Base-by-base conservation (phyloP, 305 asterid genomes). In the Fraxinus sp. region DNA sequence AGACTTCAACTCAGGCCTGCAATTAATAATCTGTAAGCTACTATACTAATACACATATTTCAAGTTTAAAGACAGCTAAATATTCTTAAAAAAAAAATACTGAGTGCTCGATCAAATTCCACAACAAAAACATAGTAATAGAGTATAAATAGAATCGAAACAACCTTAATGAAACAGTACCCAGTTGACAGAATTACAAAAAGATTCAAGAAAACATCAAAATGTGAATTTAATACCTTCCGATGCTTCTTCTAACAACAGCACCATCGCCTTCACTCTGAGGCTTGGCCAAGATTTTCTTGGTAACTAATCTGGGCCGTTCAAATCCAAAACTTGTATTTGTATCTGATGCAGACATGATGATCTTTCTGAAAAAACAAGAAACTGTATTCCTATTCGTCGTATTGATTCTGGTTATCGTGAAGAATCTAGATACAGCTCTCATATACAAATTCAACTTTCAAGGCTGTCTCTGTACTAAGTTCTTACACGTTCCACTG, bases 261-360 rank as follows among this genome's bases (percentile, higher is more conserved):
- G 99, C 99, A 41, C 99, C 98, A 62, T 82, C 85, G 2, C 99
- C 98, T 82, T 94, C 99, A 14, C 94, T 82, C 88, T 96, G 99
- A 28, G 93, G 78, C 87, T 84, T 93, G 81, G 98, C 92, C 90
- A 93, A 77, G 4, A 96, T 75, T 85, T 90, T 92, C 88, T 90
- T 96, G 75, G 84, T 86, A 5, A 92, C 93, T 87, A 92, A 85
- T 88, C 98, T 93, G n/a, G 98, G 96, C 57, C 73, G 89, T 75
- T 89, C 81, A 84, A 92, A 93, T 75, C 86, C 87, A 75, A 79
- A 33, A 35, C 33, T 68, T 32, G 75, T 28, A 20, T 7, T 9
- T 87, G 88, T 26, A 87, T 85, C 87, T 18, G 87, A 66, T 33
- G 41, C 83, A 86, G 96, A 91, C 94, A 91, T 91, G 75, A 57